These are phyloP conservation scores for Colletotrichum sp. DNA, from an alignment of 2,329 filamentous ascomycete species.

Conservation along the genomic window DNA sequence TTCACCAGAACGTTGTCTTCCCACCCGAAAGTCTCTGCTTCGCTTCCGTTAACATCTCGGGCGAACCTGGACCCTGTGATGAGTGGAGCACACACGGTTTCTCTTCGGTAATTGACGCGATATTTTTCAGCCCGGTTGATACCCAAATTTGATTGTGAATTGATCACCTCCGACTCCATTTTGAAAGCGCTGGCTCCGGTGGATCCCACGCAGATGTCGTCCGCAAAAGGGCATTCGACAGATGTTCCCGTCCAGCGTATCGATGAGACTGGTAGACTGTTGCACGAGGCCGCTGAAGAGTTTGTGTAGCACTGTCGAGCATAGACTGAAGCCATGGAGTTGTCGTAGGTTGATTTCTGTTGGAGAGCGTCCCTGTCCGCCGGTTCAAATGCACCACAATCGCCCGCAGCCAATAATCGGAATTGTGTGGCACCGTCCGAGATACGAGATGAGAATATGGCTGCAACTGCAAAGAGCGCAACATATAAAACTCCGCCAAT, in stretches of 20 bases:
- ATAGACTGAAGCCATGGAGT: conserved; percentile 16
- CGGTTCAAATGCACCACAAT: conserved; percentile 1
- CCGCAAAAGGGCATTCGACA: conserved; percentile 23
- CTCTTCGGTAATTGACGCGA: conserved; percentile 5
- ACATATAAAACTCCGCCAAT: neutral
- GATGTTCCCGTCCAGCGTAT: conserved; percentile 1
- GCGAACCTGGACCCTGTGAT: neutral
- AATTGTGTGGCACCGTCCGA: neutral
- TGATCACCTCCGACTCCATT: conserved; percentile 20
- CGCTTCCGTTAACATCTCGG: neutral
- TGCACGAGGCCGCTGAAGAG: neutral
- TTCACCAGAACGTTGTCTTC: neutral
- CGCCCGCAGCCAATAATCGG: neutral
- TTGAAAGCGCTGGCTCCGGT: neutral
- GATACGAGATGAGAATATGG: conserved; percentile 4
- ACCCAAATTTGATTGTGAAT: conserved; percentile 24
- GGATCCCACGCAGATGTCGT: conserved; percentile 4
- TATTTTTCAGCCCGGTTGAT: conserved; percentile 24
- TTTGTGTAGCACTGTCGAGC: conserved; percentile 25
- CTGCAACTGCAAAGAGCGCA: neutral
- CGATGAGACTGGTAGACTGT: neutral
- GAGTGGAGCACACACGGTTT: conserved; percentile 8
- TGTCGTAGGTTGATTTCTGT: neutral
- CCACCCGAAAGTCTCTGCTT: neutral
- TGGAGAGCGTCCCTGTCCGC: neutral